Percentiles rank a stretch among this genome's conserved stretches.
phyloP scores from a whole-genome alignment of 139 green algal species.

The Gonium pectorale region DNA sequence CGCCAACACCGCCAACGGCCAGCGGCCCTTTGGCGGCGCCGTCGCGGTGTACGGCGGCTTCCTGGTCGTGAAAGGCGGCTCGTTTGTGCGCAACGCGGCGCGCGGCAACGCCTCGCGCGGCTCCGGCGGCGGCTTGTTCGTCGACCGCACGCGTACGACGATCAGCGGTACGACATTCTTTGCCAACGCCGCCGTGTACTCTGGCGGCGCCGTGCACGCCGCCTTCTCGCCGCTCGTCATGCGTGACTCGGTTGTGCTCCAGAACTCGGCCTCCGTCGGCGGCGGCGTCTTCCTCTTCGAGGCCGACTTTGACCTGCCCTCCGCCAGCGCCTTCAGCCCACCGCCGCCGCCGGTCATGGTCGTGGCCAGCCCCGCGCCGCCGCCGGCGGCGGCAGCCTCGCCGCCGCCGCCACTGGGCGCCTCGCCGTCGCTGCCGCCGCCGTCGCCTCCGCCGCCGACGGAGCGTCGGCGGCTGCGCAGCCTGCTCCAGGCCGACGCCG shows the following conservation, averaged over 20 bases:
- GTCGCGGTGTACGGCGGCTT: not conserved
- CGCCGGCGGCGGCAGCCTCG: not conserved
- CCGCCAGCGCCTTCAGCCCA: too few species aligned
- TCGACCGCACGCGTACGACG: too few species aligned
- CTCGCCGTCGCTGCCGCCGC: not conserved
- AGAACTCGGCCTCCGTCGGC: not conserved
- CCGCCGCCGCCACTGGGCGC: not conserved
- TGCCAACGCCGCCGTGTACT: not conserved
- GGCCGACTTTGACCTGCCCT: too few species aligned
- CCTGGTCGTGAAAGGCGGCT: not conserved
- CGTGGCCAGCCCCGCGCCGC: too few species aligned
- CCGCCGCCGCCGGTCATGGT: too few species aligned
- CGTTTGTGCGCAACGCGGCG: not conserved
- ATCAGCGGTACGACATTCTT: not conserved
- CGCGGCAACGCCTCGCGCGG: not conserved
- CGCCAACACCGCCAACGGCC: not conserved
- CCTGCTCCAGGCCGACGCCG: too few species aligned
- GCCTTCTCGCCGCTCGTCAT: not conserved
- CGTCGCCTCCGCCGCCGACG: not conserved
- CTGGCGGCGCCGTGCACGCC: not conserved
- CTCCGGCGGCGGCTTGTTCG: not conserved
- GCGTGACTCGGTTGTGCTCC: not conserved
- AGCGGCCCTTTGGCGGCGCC: not conserved
- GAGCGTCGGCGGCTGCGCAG: too few species aligned
- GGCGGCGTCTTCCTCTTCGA: not conserved